A percentile compares a stretch with the other conserved stretches of the same genome.
Conservation (phyloP, 257 asterid species). For the Ilex aquifolium region DNA sequence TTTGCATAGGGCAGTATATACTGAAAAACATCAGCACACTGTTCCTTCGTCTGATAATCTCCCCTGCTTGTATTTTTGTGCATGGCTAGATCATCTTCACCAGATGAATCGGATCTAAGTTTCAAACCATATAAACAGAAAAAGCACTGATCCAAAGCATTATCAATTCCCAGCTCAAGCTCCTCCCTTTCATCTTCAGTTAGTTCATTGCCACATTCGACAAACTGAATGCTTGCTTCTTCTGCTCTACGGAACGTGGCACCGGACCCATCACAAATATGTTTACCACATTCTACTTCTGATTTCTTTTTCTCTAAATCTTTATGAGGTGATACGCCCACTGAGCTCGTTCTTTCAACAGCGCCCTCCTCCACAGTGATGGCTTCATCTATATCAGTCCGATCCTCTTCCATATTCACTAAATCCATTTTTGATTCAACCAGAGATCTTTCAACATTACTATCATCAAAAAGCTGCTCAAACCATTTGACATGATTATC, state of each 20-base stretch:
- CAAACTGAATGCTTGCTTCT: constrained; percentile 27
- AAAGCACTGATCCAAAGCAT: constrained; percentile 92
- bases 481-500: constrained; percentile 33
- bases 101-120: constrained; percentile 84
- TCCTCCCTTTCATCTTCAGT: constrained; percentile 85
- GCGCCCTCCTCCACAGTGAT: constrained; percentile 23
- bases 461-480: constrained; percentile 31
- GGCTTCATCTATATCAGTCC: constrained; percentile 28
- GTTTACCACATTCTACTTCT: constrained; percentile 30
- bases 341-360: constrained; percentile 34
- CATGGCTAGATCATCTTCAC: constrained; percentile 75
- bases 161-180: constrained; percentile 80
- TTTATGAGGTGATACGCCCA: constrained; percentile 26
- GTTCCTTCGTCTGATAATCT: constrained; percentile 97
- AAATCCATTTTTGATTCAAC: constrained; percentile 23
- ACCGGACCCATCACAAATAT: constrained; percentile 27
- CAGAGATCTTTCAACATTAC: constrained; percentile 21
- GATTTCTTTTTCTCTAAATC: constrained; percentile 28
- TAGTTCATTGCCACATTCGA: constrained; percentile 42
- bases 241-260: constrained; percentile 27
- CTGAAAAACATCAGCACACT: constrained; percentile 94
- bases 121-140: constrained; percentile 91
- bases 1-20: constrained; percentile 90
- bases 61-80: constrained; percentile 94
- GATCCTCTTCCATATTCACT: constrained; percentile 35